Evolutionary conservation across 306 rosid species (phyloP).

Genomic region (Glycine latifolia): DNA sequence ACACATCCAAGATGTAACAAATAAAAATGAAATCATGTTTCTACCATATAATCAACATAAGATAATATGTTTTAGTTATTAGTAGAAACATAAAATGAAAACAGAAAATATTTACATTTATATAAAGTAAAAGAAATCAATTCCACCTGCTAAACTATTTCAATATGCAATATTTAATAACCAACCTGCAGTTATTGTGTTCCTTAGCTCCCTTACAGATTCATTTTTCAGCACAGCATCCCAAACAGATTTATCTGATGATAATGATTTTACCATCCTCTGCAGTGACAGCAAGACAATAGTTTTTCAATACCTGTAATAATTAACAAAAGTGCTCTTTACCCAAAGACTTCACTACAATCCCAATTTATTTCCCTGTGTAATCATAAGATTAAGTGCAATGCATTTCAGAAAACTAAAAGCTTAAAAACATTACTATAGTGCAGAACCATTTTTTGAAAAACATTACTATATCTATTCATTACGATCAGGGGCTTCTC

Average conservation of each 20-base stretch:
- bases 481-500: background rate
- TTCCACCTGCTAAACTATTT: background rate
- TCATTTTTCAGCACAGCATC: background rate
- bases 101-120: background rate
- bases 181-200: background rate
- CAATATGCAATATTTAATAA: background rate
- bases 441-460: background rate
- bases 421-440: background rate
- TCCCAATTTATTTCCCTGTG: background rate
- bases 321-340: too few relatives aligned
- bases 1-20: background rate
- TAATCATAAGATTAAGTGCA: background rate
- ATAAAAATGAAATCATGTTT: background rate
- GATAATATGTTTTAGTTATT: background rate
- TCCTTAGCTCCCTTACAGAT: background rate
- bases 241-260: slow-evolving; percentile 18
- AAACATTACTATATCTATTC: background rate
- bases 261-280: slow-evolving; percentile 22
- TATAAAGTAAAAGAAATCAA: background rate
- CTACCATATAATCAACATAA: background rate
- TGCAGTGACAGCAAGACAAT: background rate
- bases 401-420: background rate
- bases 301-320: background rate
- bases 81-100: background rate
- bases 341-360: background rate